Conservation (phyloP, 2,329 filamentous ascomycete genomes). For the Parastagonospora nodorum region DNA sequence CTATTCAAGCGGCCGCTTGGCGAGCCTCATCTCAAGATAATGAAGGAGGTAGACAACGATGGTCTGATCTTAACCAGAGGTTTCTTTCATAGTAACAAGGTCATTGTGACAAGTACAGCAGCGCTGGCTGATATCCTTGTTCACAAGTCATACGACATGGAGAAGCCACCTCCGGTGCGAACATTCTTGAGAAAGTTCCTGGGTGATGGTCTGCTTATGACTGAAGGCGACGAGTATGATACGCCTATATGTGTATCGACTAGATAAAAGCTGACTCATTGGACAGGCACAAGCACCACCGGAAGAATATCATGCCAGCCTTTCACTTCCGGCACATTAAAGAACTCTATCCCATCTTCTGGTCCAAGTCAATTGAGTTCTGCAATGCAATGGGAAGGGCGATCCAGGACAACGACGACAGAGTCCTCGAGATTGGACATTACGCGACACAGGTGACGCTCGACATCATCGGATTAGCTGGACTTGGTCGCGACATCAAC, state of each 20-base stretch:
- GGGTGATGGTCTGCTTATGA: constrained; percentile 57
- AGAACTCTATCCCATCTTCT: constrained; percentile 82
- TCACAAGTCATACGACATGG: constrained; percentile 59
- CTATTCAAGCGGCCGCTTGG: constrained; percentile 44
- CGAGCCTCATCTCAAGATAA: constrained; percentile 36
- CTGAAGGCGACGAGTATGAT: constrained; percentile 51
- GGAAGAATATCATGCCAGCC: constrained; percentile 79
- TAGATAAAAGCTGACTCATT: background rate
- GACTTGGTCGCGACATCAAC: constrained; percentile 51
- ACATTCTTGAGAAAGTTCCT: constrained; percentile 55
- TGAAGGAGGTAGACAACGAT: constrained; percentile 48
- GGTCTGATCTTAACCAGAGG: constrained; percentile 48
- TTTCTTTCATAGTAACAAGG: constrained; percentile 45
- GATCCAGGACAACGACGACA: constrained; percentile 49
- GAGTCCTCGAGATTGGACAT: constrained; percentile 50
- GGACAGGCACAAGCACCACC: constrained; percentile 54
- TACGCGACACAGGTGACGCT: constrained; percentile 52
- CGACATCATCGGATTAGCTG: constrained; percentile 54
- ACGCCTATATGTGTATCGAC: background rate
- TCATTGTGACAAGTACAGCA: constrained; percentile 47
- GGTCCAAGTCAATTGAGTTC: constrained; percentile 74
- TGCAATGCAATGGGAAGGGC: constrained; percentile 64
- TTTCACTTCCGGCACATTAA: constrained; percentile 88
- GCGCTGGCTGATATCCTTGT: constrained; percentile 59
- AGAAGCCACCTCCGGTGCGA: constrained; percentile 54